phyloP scores from a whole-genome alignment of 768 basidiomycete species.

The Boletus tylopilopsis region DNA sequence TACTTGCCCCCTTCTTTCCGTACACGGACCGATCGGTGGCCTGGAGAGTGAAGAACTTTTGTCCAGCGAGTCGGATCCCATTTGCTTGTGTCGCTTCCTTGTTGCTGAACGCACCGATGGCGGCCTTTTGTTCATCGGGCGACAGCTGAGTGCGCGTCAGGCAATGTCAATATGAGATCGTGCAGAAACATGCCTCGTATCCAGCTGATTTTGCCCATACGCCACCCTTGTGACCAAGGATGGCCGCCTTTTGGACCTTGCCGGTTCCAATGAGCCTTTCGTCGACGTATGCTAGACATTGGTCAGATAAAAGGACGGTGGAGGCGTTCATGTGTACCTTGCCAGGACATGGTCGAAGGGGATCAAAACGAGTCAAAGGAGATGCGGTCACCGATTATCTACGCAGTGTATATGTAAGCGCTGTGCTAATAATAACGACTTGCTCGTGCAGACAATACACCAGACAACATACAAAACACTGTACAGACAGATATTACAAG shows the following conservation, averaged over 20 bases:
- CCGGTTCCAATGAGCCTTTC: conserved; percentile 68
- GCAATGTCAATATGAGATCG: background rate
- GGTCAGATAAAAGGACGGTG: background rate
- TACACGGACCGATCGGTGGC: conserved; percentile 46
- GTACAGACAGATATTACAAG: too few relatives aligned
- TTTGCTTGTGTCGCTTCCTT: conserved; percentile 39
- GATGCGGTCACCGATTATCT: conserved; percentile 30
- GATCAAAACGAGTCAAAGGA: conserved; percentile 10
- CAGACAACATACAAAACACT: too few relatives aligned
- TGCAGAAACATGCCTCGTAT: conserved; percentile 11
- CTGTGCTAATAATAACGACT: too few relatives aligned
- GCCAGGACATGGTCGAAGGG: conserved; percentile 59
- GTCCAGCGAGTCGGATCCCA: conserved; percentile 61
- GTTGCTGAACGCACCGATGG: conserved; percentile 40
- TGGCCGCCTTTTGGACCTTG: conserved; percentile 69
- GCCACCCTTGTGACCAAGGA: conserved; percentile 28
- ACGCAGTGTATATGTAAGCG: conserved; percentile 25
- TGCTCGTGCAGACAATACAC: too few relatives aligned
- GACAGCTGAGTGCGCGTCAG: conserved; percentile 12
- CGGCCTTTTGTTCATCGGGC: conserved; percentile 23
- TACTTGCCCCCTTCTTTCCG: conserved; percentile 72
- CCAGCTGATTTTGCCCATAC: conserved; percentile 27
- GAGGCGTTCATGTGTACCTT: conserved; percentile 47
- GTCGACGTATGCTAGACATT: conserved; percentile 84
- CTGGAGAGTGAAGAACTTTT: conserved; percentile 72